Evolutionary conservation across 2,329 filamentous ascomycete genomes (phyloP).

Genomic region (Proliferodiscus dingleyae): DNA sequence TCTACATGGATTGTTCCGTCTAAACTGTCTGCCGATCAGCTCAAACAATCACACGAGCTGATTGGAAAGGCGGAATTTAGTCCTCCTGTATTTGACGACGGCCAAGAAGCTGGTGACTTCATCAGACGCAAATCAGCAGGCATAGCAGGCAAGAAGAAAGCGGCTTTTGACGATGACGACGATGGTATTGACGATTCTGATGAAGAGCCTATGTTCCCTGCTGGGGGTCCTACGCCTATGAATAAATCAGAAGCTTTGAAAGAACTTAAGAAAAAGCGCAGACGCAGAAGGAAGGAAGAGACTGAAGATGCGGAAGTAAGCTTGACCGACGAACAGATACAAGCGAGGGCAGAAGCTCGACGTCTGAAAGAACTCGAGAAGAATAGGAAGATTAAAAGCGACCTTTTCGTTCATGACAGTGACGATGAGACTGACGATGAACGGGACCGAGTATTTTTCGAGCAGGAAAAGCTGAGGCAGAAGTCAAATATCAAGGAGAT

Average conservation of each 20-base stretch:
- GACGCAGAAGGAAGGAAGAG: slow-evolving; percentile 32
- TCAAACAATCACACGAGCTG: slow-evolving; percentile 64
- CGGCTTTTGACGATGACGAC: slow-evolving; percentile 65
- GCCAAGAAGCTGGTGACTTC: slow-evolving; percentile 63
- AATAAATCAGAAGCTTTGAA: slow-evolving; percentile 50
- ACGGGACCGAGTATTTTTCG: slow-evolving; percentile 70
- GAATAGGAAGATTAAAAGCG: slow-evolving; percentile 75
- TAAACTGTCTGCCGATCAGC: slow-evolving; percentile 54
- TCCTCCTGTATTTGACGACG: slow-evolving; percentile 73
- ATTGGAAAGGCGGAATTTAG: slow-evolving; percentile 76
- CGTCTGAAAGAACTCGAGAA: slow-evolving; percentile 70
- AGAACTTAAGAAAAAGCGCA: slow-evolving; percentile 55
- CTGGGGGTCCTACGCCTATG: slow-evolving; percentile 58
- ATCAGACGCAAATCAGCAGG: slow-evolving; percentile 62
- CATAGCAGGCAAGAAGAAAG: slow-evolving; percentile 47
- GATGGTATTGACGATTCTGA: slow-evolving; percentile 48
- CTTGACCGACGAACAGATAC: slow-evolving; percentile 59
- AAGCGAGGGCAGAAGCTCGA: slow-evolving; percentile 53
- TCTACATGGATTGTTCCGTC: slow-evolving; percentile 75
- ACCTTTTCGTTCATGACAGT: slow-evolving; percentile 72
- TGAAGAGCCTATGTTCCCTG: slow-evolving; percentile 60
- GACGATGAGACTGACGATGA: slow-evolving; percentile 88
- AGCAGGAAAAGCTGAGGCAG: slow-evolving; percentile 61
- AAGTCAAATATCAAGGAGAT: slow-evolving; percentile 33
- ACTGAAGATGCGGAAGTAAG: slow-evolving; percentile 40